Conservation (phyloP, 495 filamentous ascomycete species). For the Talaromyces liani region DNA sequence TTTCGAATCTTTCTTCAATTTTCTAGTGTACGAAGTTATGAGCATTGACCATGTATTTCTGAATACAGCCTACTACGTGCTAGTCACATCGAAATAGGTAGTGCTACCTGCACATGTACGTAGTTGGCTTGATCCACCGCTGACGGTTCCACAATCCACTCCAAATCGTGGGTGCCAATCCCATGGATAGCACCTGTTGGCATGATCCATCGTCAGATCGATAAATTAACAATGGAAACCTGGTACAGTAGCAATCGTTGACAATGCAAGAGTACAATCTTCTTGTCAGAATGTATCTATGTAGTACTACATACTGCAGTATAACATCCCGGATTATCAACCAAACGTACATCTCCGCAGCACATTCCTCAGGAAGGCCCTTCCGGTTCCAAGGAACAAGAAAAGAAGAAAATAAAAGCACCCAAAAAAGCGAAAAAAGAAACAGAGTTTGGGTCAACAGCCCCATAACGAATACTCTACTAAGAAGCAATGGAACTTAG, state of each 20-base stretch:
- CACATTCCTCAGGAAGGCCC: neutral
- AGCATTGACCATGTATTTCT: neutral
- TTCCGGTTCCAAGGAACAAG: neutral
- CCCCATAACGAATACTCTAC: neutral
- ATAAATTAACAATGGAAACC: neutral
- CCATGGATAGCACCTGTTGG: neutral
- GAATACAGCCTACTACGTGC: neutral
- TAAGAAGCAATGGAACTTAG: neutral
- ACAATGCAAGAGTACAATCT: neutral
- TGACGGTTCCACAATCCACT: slow-evolving; percentile 2
- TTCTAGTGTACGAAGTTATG: neutral
- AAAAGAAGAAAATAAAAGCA: neutral
- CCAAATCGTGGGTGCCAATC: slow-evolving; percentile 4
- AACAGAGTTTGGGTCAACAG: neutral
- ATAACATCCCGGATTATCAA: neutral
- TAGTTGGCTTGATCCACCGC: neutral
- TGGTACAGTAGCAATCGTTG: neutral
- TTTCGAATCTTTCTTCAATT: neutral
- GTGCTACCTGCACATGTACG: neutral
- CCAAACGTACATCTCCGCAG: neutral
- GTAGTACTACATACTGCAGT: neutral
- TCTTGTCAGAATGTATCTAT: neutral
- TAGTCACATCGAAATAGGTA: neutral
- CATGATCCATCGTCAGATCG: neutral
- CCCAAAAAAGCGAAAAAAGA: neutral